These are phyloP conservation scores for Pleurotus ostreatus DNA, from an alignment of 768 basidiomycete genomes.

Conservation along the genomic window DNA sequence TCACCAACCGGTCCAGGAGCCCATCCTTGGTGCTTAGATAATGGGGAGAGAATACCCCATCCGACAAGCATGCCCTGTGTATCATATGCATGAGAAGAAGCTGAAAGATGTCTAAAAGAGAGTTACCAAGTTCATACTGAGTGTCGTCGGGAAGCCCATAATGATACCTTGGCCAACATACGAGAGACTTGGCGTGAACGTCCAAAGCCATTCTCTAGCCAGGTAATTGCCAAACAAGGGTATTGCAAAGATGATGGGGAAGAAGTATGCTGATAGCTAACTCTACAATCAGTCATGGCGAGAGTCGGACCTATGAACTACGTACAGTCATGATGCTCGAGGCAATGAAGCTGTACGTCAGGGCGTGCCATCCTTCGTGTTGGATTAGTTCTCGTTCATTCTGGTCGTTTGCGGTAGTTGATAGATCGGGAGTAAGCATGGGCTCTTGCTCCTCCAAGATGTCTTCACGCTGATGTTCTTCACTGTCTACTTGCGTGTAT, in stretches of 20 bases:
- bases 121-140: slow-evolving; percentile 86
- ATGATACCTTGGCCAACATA: slow-evolving; percentile 97
- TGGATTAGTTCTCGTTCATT: slow-evolving; percentile 47
- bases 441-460: slow-evolving; percentile 9
- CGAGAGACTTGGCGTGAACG: slow-evolving; percentile 85
- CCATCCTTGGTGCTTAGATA: slow-evolving; percentile 82
- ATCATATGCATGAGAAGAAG: slow-evolving; percentile 6
- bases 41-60: slow-evolving; percentile 90
- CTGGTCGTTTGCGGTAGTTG: slow-evolving; percentile 21
- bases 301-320: slow-evolving; percentile 10
- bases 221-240: slow-evolving; percentile 82
- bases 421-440: slow-evolving; percentile 16
- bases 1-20: slow-evolving; percentile 90
- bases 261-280: slow-evolving; percentile 83
- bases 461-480: slow-evolving; percentile 24
- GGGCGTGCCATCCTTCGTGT: slow-evolving; percentile 71
- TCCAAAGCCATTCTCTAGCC: slow-evolving; percentile 90
- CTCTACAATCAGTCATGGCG: slow-evolving; percentile 6
- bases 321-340: slow-evolving; percentile 76
- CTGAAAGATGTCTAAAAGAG: neutral
- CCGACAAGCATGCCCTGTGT: slow-evolving; percentile 91
- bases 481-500: slow-evolving; percentile 43
- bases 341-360: slow-evolving; percentile 73
- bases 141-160: slow-evolving; percentile 93
- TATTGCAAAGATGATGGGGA: slow-evolving; percentile 83